Conservation (phyloP, 2,329 filamentous ascomycete species). For the Lecanicillium sp. region DNA sequence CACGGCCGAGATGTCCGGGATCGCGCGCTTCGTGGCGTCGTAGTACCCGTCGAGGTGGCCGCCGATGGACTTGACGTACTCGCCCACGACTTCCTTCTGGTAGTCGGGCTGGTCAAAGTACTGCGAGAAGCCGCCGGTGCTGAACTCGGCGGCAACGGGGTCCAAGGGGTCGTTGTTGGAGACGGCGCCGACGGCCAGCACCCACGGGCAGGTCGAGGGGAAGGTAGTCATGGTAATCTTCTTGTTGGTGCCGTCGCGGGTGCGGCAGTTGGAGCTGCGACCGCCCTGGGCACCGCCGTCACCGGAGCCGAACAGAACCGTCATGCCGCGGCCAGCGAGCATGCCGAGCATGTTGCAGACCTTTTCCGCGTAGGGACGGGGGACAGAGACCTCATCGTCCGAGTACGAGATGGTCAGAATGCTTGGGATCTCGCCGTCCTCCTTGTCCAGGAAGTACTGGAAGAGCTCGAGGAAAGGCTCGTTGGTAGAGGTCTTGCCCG, state of each 20-base stretch:
- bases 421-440: conserved; percentile 43
- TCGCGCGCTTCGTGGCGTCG: conserved; percentile 39
- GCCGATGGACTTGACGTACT: conserved; percentile 36
- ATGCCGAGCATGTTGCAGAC: conserved; percentile 50
- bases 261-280: conserved; percentile 45
- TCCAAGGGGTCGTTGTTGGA: conserved; percentile 29
- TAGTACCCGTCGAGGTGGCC: conserved; percentile 39
- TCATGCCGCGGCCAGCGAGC: conserved; percentile 46
- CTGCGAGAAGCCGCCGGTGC: conserved; percentile 47
- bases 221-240: conserved; percentile 56
- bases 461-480: conserved; percentile 54
- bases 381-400: conserved; percentile 52
- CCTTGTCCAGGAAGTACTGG: conserved; percentile 40
- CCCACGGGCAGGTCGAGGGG: conserved; percentile 61
- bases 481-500: conserved; percentile 34
- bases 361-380: conserved; percentile 42
- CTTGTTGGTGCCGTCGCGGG: conserved; percentile 52
- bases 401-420: conserved; percentile 54
- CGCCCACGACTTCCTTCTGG: conserved; percentile 36
- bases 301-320: conserved; percentile 45
- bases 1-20: conserved; percentile 49
- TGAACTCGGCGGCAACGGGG: conserved; percentile 38
- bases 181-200: conserved; percentile 61
- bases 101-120: conserved; percentile 41
- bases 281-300: conserved; percentile 43